Percentiles rank a stretch among this genome's conserved stretches.
Evolutionary conservation across 495 filamentous ascomycete species (phyloP).

Genomic region (Sabuloglossum arenarium): DNA sequence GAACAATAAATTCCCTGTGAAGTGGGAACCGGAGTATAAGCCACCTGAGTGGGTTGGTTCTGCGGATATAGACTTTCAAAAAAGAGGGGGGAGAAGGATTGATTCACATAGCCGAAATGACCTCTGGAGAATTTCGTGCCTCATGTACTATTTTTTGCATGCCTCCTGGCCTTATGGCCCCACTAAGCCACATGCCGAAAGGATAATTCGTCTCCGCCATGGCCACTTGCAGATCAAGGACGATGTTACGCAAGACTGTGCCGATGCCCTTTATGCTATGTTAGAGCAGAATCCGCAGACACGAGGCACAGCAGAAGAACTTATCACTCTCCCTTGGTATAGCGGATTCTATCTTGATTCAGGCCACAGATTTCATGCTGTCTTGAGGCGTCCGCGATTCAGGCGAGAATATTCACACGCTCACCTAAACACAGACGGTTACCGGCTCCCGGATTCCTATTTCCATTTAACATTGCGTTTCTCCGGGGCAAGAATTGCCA

Average conservation of each 20-base stretch:
- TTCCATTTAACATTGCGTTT: not conserved
- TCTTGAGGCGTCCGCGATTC: not conserved
- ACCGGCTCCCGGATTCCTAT: too few species aligned
- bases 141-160: not conserved
- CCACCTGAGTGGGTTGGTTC: not conserved
- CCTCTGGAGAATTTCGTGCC: not conserved
- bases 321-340: not conserved
- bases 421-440: not conserved
- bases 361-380: not conserved
- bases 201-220: too few species aligned
- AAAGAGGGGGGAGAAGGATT: not conserved
- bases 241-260: not conserved
- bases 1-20: not conserved
- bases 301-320: not conserved
- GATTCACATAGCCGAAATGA: not conserved
- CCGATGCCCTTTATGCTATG: not conserved
- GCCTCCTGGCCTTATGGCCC: too few species aligned
- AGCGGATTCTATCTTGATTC: not conserved
- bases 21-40: not conserved
- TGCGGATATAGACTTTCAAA: not conserved
- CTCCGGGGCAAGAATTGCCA: not conserved
- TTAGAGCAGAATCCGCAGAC: not conserved
- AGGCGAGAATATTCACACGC: not conserved
- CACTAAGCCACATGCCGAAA: too few species aligned
- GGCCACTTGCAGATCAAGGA: not conserved